Percentiles rank a stretch among this genome's conserved stretches.
These are phyloP conservation scores for Wickerhamomyces hampshirensis DNA, from an alignment of 805 yeast genomes.

Conservation along the genomic window DNA sequence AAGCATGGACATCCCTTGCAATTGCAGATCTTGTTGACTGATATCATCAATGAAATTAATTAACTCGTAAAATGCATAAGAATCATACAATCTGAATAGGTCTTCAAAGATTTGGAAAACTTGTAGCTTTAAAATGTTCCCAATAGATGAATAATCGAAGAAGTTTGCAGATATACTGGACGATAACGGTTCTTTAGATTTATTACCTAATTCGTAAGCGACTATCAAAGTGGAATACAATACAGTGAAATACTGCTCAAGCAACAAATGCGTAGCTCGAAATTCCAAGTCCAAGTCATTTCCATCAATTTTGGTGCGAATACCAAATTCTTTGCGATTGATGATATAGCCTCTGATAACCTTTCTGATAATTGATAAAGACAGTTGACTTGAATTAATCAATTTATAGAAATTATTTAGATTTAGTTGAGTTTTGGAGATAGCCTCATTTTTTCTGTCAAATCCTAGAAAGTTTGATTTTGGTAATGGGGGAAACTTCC, in stretches of 20 bases:
- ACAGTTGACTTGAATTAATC: conserved; percentile 10
- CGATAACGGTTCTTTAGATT: conserved; percentile 10
- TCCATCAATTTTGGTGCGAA: conserved; percentile 5
- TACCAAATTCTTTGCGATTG: conserved; percentile 3
- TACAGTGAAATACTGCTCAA: conserved; percentile 14
- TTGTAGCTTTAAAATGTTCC: conserved; percentile 20
- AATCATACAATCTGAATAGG: conserved; percentile 31
- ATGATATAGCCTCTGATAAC: conserved; percentile 5
- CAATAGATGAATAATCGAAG: conserved; percentile 13
- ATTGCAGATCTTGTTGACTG: conserved; percentile 29
- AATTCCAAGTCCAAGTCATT: conserved; percentile 10
- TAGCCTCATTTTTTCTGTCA: not conserved
- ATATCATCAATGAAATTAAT: conserved; percentile 30
- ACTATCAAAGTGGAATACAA: conserved; percentile 10
- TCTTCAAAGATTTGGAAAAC: conserved; percentile 28
- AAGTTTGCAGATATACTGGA: conserved; percentile 5
- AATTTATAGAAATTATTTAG: conserved; percentile 13
- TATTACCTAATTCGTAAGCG: conserved; percentile 13
- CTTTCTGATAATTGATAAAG: conserved; percentile 7
- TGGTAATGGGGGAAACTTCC: conserved; percentile 24
- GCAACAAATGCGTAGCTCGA: conserved; percentile 5
- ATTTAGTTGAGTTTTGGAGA: conserved; percentile 10
- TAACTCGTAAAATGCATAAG: conserved; percentile 30
- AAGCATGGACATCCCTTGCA: conserved; percentile 28
- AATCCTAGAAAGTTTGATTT: conserved; percentile 20